Evolutionary conservation across 2,329 filamentous ascomycete species (phyloP).

Genomic region (Paramyrothecium roridum): DNA sequence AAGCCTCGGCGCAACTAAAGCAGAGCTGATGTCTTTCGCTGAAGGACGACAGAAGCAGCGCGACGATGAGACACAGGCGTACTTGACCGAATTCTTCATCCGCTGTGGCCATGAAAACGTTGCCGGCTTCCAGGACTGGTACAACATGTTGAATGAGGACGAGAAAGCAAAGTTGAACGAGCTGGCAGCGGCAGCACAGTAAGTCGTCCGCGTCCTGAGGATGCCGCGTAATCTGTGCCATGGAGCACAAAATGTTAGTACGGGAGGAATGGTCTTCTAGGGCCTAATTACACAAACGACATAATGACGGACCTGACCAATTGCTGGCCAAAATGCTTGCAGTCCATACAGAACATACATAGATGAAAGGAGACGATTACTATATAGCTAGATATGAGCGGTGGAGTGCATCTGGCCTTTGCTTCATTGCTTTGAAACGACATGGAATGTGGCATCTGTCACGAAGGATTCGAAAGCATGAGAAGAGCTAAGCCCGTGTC

Average conservation of each 20-base stretch:
- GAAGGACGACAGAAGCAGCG: slow-evolving; percentile 62
- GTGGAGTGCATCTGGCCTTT: not conserved
- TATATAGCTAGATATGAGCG: not conserved
- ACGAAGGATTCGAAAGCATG: too few relatives aligned
- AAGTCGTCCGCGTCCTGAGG: slow-evolving; percentile 1
- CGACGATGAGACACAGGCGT: slow-evolving; percentile 88
- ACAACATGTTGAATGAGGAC: slow-evolving; percentile 49
- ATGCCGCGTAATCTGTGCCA: too few relatives aligned
- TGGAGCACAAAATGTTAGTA: too few relatives aligned
- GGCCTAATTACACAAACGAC: too few relatives aligned
- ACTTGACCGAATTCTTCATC: slow-evolving; percentile 79
- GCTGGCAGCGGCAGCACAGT: slow-evolving; percentile 36
- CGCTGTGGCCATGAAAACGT: slow-evolving; percentile 53
- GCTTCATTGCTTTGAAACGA: not conserved
- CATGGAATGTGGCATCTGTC: not conserved
- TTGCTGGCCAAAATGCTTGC: not conserved
- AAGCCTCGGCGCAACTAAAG: slow-evolving; percentile 63
- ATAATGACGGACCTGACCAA: not conserved
- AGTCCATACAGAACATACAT: not conserved
- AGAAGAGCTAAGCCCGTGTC: too few relatives aligned
- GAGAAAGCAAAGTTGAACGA: slow-evolving; percentile 56
- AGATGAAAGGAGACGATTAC: not conserved
- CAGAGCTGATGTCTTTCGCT: slow-evolving; percentile 77
- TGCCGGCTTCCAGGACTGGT: slow-evolving; percentile 56
- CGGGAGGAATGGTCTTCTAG: too few relatives aligned